Evolutionary conservation across 257 asterid genomes (phyloP).

Genomic region (Solanum rostratum): DNA sequence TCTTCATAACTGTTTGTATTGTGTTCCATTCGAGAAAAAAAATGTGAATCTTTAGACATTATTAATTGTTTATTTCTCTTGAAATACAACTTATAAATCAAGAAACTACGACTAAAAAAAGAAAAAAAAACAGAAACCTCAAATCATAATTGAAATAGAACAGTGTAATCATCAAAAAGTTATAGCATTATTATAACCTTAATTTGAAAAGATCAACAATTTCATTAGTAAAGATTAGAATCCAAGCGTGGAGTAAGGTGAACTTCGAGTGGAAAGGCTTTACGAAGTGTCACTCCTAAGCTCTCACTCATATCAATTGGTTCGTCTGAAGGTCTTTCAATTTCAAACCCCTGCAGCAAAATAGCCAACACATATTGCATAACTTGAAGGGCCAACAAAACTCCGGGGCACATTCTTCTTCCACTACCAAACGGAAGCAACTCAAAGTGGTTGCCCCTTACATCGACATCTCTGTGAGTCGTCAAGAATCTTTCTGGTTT

Average conservation of each 20-base stretch:
- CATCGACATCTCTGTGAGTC: constrained; percentile 15
- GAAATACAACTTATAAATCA: too few species aligned
- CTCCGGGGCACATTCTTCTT: constrained; percentile 31
- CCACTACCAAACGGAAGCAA: constrained; percentile 46
- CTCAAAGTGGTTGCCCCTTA: constrained; percentile 26
- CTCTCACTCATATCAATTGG: constrained; percentile 43
- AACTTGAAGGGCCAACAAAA: constrained; percentile 10
- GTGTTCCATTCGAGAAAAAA: too few species aligned
- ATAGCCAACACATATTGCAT: constrained; percentile 15
- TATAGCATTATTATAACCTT: not conserved
- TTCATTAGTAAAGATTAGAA: not conserved
- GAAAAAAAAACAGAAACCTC: too few species aligned
- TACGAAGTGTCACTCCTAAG: constrained; percentile 16
- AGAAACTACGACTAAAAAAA: too few species aligned
- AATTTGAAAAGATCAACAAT: not conserved
- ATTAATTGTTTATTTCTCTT: too few species aligned
- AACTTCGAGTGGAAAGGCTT: constrained; percentile 31
- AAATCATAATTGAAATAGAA: not conserved
- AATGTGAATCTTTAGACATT: too few species aligned
- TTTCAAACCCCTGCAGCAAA: constrained; percentile 28
- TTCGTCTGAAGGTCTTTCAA: constrained; percentile 5
- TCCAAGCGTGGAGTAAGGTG: constrained; percentile 18
- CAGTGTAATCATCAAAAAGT: not conserved
- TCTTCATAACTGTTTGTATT: too few species aligned
- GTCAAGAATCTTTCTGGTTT: constrained; percentile 41